phyloP scores from a whole-genome alignment of 1,284 basidiomycete genomes.

The Cerrena zonata region DNA sequence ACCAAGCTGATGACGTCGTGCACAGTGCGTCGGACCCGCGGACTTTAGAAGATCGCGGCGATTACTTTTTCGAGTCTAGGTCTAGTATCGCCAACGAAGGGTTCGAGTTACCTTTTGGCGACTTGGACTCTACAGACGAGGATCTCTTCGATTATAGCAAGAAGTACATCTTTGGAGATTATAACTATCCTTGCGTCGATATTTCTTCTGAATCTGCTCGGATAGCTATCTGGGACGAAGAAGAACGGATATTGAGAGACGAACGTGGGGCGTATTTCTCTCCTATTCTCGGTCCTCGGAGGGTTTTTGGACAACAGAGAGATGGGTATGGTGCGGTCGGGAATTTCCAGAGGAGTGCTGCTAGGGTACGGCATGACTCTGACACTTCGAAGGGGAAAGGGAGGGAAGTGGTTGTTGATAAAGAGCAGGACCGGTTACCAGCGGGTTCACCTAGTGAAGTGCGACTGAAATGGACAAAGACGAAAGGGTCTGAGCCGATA shows the following conservation, averaged over 20 bases:
- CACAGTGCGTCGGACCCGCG: conserved; percentile 57
- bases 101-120: conserved; percentile 63
- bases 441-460: conserved; percentile 30
- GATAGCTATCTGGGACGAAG: conserved; percentile 63
- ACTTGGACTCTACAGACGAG: conserved; percentile 60
- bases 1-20: conserved; percentile 62
- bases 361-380: conserved; percentile 16
- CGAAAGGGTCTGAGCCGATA: conserved; percentile 11
- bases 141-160: conserved; percentile 65
- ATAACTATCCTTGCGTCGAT: conserved; percentile 85
- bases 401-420: conserved; percentile 34
- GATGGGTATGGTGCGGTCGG: conserved; percentile 56
- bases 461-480: conserved; percentile 44
- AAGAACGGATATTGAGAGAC: conserved; percentile 62
- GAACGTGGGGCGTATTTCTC: conserved; percentile 68
- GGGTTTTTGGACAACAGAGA: conserved; percentile 30
- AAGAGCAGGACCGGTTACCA: conserved; percentile 33
- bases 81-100: conserved; percentile 55
- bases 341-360: conserved; percentile 11
- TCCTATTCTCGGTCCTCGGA: conserved; percentile 44
- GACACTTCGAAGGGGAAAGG: conserved; percentile 17
- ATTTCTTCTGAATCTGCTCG: conserved; percentile 71
- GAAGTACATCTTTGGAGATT: conserved; percentile 84
- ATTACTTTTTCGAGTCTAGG: conserved; percentile 23
- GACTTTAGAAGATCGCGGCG: conserved; percentile 34